A percentile compares a stretch with the other conserved stretches of the same genome.
Evolutionary conservation across 257 asterid species (phyloP).

Genomic region (Nyctanthes arbortristis): DNA sequence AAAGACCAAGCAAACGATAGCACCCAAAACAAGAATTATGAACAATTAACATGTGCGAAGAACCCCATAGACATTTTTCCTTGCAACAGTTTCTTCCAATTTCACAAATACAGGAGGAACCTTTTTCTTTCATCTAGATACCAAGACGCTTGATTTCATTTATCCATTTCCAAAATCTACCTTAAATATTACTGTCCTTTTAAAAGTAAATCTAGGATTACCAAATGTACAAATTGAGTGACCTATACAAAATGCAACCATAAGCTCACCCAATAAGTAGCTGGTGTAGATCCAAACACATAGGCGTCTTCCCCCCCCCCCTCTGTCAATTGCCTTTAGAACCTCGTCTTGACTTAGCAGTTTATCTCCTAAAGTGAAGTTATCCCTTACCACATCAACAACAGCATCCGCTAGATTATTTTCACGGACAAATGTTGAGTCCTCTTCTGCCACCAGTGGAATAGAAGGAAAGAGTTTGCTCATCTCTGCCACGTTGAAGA

Average conservation of each 20-base stretch:
- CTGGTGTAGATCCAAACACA: slow-evolving; percentile 63
- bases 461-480: slow-evolving; percentile 69
- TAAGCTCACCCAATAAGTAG: slow-evolving; percentile 88
- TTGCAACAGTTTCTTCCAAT: not conserved
- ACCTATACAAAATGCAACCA: not conserved
- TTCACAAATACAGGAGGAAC: slow-evolving; percentile 4
- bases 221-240: not conserved
- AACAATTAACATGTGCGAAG: not conserved
- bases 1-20: not conserved
- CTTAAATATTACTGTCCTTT: not conserved
- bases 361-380: slow-evolving; percentile 39
- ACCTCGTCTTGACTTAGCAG: slow-evolving; percentile 53
- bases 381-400: slow-evolving; percentile 53
- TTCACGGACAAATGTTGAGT: slow-evolving; percentile 71
- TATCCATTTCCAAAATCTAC: not conserved
- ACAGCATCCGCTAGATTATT: slow-evolving; percentile 78
- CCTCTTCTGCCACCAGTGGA: slow-evolving; percentile 97
- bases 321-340: slow-evolving; percentile 85
- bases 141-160: slow-evolving; percentile 9
- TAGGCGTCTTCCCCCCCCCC: slow-evolving; percentile 81
- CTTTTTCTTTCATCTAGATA: not conserved
- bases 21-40: not conserved
- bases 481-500: slow-evolving; percentile 57
- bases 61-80: not conserved
- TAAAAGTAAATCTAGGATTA: not conserved